Conservation (phyloP, 1,284 basidiomycete genomes). For the Sanguinoderma infundibulare region DNA sequence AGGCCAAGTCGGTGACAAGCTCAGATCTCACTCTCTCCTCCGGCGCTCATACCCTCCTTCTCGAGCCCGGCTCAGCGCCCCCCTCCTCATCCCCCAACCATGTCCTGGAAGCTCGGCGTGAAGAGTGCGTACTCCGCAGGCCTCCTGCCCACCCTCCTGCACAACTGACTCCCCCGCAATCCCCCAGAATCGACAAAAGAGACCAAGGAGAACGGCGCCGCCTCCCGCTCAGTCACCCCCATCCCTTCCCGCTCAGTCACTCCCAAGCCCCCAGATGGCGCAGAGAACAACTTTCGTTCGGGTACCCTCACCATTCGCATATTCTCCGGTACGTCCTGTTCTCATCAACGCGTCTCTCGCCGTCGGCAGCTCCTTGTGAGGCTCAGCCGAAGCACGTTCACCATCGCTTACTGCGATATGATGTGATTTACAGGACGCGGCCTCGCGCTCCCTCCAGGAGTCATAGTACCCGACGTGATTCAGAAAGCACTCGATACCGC, state of each 20-base stretch:
- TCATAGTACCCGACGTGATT: conserved; percentile 85
- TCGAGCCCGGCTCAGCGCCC: conserved; percentile 21
- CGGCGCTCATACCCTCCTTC: conserved; percentile 6
- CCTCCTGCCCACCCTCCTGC: neutral
- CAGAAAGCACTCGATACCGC: conserved; percentile 75
- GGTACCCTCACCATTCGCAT: conserved; percentile 89
- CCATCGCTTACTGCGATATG: neutral
- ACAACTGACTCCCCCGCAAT: conserved; percentile 6
- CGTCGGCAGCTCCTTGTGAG: neutral
- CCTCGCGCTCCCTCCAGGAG: conserved; percentile 74
- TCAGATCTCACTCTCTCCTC: conserved; percentile 11
- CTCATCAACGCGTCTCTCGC: neutral
- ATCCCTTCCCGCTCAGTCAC: conserved; percentile 75
- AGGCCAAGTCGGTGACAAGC: neutral
- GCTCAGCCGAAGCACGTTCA: neutral
- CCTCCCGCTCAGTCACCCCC: conserved; percentile 76
- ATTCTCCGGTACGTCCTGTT: conserved; percentile 67
- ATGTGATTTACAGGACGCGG: conserved; percentile 59
- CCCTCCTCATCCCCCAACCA: conserved; percentile 20
- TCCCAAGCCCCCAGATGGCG: conserved; percentile 60
- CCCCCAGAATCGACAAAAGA: conserved; percentile 63
- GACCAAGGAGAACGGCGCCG: conserved; percentile 63
- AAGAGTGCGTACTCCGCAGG: conserved; percentile 25
- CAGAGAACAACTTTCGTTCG: conserved; percentile 61
- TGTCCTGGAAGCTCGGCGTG: conserved; percentile 35